Evolutionary conservation across 495 filamentous ascomycete genomes (phyloP).

Genomic region (Pseudoneurospora amorphoporcata): DNA sequence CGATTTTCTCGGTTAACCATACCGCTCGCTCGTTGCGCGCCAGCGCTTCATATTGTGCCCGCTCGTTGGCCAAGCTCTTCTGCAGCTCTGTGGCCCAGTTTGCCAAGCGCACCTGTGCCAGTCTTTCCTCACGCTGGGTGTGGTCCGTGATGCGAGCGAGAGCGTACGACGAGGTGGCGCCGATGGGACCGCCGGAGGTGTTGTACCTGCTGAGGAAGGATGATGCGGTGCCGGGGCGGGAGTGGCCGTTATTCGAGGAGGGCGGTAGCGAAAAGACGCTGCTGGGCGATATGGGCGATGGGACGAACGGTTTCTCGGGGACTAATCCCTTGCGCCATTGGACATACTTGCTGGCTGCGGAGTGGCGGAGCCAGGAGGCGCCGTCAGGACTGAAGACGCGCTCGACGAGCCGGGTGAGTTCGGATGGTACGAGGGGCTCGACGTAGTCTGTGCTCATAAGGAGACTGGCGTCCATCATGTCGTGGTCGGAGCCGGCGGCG

Average conservation of each 20-base stretch:
- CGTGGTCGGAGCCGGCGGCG: constrained; percentile 60
- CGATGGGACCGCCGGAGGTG: constrained; percentile 14
- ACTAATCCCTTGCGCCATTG: constrained; percentile 41
- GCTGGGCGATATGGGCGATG: neutral
- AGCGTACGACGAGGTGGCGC: constrained; percentile 47
- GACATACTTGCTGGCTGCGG: constrained; percentile 79
- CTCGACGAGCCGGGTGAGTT: constrained; percentile 59
- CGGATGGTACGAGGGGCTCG: constrained; percentile 69
- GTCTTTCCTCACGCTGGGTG: constrained; percentile 57
- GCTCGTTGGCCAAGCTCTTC: constrained; percentile 69
- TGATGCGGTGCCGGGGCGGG: neutral
- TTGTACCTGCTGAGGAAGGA: constrained; percentile 13
- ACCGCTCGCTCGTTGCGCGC: constrained; percentile 61
- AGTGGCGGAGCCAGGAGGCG: constrained; percentile 76
- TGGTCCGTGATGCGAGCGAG: constrained; percentile 63
- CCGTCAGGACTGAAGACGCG: constrained; percentile 72
- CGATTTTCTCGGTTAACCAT: constrained; percentile 68
- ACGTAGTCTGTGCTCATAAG: constrained; percentile 93
- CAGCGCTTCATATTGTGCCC: constrained; percentile 61
- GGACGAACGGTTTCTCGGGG: constrained; percentile 3
- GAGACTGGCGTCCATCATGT: constrained; percentile 89
- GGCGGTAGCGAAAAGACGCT: neutral
- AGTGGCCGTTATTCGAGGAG: neutral
- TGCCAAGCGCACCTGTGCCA: constrained; percentile 71
- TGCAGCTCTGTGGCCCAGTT: constrained; percentile 91